A percentile compares a stretch with the other conserved stretches of the same genome.
Conservation (phyloP, 2,329 filamentous ascomycete genomes). For the Xylaria sp. region DNA sequence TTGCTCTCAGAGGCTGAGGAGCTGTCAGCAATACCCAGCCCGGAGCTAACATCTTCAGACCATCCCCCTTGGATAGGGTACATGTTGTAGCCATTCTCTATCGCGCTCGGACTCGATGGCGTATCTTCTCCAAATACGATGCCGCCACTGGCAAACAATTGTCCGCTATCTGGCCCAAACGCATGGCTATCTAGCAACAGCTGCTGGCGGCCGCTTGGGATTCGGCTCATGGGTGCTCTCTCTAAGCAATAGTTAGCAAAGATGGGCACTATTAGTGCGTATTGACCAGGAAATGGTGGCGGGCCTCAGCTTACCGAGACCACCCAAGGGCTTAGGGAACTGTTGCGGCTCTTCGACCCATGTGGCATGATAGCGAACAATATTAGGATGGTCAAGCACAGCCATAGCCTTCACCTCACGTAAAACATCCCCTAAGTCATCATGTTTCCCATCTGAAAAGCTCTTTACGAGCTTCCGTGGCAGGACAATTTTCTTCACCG, state of each 20-base stretch:
- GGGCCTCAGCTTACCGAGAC: conserved; percentile 25
- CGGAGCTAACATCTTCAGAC: conserved; percentile 53
- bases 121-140: conserved; percentile 45
- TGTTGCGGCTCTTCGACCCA: conserved; percentile 49
- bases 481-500: conserved; percentile 50
- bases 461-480: conserved; percentile 45
- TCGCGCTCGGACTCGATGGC: conserved; percentile 20
- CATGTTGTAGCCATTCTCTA: conserved; percentile 1
- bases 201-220: conserved; percentile 31
- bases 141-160: conserved; percentile 29
- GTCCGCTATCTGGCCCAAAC: conserved; percentile 31
- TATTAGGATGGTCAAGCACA: conserved; percentile 49
- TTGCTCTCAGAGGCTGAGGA: conserved; percentile 42
- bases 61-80: conserved; percentile 36
- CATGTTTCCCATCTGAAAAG: conserved; percentile 47
- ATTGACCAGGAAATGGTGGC: neutral
- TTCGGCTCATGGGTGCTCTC: conserved; percentile 8
- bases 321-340: conserved; percentile 13
- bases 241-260: conserved; percentile 16
- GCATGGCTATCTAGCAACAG: conserved; percentile 42
- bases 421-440: conserved; percentile 48
- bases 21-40: conserved; percentile 45
- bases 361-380: conserved; percentile 50
- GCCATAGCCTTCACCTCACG: conserved; percentile 50
- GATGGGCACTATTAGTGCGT: neutral